Evolutionary conservation across 108 stramenopile genomes (phyloP).

Genomic region (Skeletonema marinoi): DNA sequence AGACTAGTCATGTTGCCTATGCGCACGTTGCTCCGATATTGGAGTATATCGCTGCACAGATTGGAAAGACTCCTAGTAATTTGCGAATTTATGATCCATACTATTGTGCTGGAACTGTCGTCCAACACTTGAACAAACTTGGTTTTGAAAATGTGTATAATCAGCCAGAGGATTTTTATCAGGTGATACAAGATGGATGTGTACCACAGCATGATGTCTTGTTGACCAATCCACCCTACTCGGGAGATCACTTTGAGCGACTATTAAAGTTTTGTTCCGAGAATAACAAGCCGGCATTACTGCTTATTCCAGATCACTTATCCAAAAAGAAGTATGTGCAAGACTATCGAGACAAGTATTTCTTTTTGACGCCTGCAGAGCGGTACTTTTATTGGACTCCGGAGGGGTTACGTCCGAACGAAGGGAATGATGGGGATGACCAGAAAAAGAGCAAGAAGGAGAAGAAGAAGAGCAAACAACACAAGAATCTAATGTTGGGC

Average conservation of each 20-base stretch:
- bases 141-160: slow-evolving; percentile 67
- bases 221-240: slow-evolving; percentile 89
- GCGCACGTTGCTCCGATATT: slow-evolving; percentile 62
- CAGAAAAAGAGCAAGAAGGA: background rate
- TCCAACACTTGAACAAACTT: slow-evolving; percentile 44
- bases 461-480: slow-evolving; percentile 19
- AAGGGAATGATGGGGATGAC: background rate
- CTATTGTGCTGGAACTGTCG: slow-evolving; percentile 79
- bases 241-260: slow-evolving; percentile 71
- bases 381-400: slow-evolving; percentile 34
- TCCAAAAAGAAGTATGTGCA: slow-evolving; percentile 6
- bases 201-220: slow-evolving; percentile 74
- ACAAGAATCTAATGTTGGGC: slow-evolving; percentile 24
- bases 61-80: slow-evolving; percentile 43
- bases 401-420: slow-evolving; percentile 16
- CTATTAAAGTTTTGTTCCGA: slow-evolving; percentile 44
- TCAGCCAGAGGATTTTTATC: slow-evolving; percentile 49
- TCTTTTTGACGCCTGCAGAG: slow-evolving; percentile 15
- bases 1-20: slow-evolving; percentile 76
- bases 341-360: slow-evolving; percentile 11
- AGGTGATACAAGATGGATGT: slow-evolving; percentile 30
- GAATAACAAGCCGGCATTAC: slow-evolving; percentile 12
- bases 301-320: slow-evolving; percentile 20
- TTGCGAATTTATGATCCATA: slow-evolving; percentile 88
- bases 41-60: slow-evolving; percentile 20